phyloP scores from a whole-genome alignment of 192 early-diverging fungal genomes.

The Coemansia sp. region DNA sequence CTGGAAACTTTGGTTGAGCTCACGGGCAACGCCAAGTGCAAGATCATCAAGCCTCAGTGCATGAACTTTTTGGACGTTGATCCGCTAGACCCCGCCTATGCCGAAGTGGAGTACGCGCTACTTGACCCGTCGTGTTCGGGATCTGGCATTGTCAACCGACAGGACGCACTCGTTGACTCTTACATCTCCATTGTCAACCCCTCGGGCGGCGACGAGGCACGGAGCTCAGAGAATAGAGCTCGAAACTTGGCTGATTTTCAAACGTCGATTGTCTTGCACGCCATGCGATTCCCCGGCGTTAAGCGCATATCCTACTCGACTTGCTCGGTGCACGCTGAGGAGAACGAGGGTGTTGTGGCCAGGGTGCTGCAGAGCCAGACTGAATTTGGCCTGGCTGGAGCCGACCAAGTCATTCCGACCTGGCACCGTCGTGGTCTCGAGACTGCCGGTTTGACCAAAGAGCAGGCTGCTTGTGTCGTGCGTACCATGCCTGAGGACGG shows the following conservation, averaged over 20 bases:
- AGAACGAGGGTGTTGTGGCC: conserved; percentile 95
- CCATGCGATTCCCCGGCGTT: conserved; percentile 82
- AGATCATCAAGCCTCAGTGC: conserved; percentile 53
- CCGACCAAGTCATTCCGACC: conserved; percentile 64
- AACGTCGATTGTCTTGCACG: conserved; percentile 74
- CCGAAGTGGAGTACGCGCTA: conserved; percentile 82
- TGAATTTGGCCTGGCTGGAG: conserved; percentile 60
- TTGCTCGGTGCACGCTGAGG: conserved; percentile 88
- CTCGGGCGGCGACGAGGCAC: conserved; percentile 6
- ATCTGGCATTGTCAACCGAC: conserved; percentile 86
- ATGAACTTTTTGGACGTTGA: conserved; percentile 78
- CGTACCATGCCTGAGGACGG: conserved; percentile 80
- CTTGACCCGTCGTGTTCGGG: conserved; percentile 97
- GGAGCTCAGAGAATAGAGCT: conserved; percentile 44
- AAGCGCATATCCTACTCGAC: conserved; percentile 92
- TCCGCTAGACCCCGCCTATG: conserved; percentile 63
- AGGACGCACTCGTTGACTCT: conserved; percentile 80
- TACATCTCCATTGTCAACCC: conserved; percentile 40
- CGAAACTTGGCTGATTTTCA: conserved; percentile 90
- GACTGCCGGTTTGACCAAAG: conserved; percentile 24
- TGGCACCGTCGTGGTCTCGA: conserved; percentile 80
- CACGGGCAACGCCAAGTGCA: conserved; percentile 78
- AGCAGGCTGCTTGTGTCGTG: conserved; percentile 65
- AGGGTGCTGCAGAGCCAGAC: conserved; percentile 58
- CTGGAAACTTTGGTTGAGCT: conserved; percentile 72